phyloP scores from a whole-genome alignment of 2,329 filamentous ascomycete genomes.

The Fusarium clavum region DNA sequence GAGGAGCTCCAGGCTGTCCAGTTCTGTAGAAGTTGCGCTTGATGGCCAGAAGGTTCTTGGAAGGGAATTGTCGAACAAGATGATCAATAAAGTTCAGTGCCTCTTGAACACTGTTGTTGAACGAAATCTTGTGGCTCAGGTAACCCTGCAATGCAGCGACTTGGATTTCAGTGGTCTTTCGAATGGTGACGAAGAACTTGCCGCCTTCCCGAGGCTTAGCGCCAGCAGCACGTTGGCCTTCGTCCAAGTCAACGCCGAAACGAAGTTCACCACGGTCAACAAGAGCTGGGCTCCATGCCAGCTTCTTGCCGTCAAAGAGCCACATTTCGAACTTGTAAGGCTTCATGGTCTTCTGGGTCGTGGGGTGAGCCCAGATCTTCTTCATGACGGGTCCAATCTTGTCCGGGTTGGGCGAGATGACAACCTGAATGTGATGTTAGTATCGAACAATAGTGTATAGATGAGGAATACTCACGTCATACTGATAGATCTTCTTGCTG shows the following conservation, averaged over 20 bases:
- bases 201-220: slow-evolving; percentile 55
- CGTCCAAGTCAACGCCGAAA: slow-evolving; percentile 78
- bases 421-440: slow-evolving; percentile 62
- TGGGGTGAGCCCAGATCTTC: slow-evolving; percentile 78
- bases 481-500: slow-evolving; percentile 77
- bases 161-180: slow-evolving; percentile 74
- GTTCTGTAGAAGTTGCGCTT: slow-evolving; percentile 85
- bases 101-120: slow-evolving; percentile 77
- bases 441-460: neutral
- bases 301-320: slow-evolving; percentile 84
- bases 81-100: slow-evolving; percentile 94
- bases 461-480: slow-evolving; percentile 75
- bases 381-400: slow-evolving; percentile 74
- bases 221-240: slow-evolving; percentile 62
- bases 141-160: slow-evolving; percentile 75
- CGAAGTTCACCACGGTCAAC: slow-evolving; percentile 62
- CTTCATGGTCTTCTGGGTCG: slow-evolving; percentile 66
- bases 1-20: slow-evolving; percentile 58
- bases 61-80: slow-evolving; percentile 82
- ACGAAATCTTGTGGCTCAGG: slow-evolving; percentile 67
- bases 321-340: slow-evolving; percentile 61
- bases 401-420: slow-evolving; percentile 70
- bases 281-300: slow-evolving; percentile 76
- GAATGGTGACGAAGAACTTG: slow-evolving; percentile 70
- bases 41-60: slow-evolving; percentile 73